Evolutionary conservation across 139 green algal species (phyloP).

Genomic region (Chlorella vulgaris): DNA sequence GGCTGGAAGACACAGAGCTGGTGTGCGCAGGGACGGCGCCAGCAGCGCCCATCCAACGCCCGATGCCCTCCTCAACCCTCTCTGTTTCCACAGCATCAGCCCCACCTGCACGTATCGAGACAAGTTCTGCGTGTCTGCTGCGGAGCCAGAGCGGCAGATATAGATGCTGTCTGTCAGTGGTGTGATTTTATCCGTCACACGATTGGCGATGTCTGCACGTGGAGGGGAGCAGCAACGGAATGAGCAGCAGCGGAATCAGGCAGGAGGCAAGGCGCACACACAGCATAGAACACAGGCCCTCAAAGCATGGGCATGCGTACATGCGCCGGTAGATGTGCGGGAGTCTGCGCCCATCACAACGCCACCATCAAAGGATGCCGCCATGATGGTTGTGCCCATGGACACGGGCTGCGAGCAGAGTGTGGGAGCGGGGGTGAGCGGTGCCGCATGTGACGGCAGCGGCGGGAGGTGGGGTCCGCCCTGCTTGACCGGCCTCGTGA

Average conservation of each 20-base stretch:
- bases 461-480: no score
- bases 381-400: slow-evolving; percentile 92
- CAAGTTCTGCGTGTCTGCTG: slow-evolving; percentile 90
- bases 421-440: no score
- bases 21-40: no score
- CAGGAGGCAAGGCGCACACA: not conserved
- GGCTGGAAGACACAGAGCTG: no score
- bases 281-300: no score
- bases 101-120: slow-evolving; percentile 71
- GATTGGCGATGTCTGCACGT: slow-evolving; percentile 82
- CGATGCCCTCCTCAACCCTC: no score
- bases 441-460: no score
- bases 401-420: slow-evolving; percentile 16
- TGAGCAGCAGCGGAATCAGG: not conserved
- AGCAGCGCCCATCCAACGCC: no score
- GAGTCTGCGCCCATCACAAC: slow-evolving; percentile 94
- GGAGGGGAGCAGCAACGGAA: no score
- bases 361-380: slow-evolving; percentile 83
- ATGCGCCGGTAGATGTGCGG: slow-evolving; percentile 86
- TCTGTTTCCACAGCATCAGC: no score
- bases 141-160: slow-evolving; percentile 77
- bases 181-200: slow-evolving; percentile 95
- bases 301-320: not conserved
- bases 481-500: no score
- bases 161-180: slow-evolving; percentile 77